Base-by-base conservation (phyloP, 345 rosid genomes). In the Acer campestre region DNA sequence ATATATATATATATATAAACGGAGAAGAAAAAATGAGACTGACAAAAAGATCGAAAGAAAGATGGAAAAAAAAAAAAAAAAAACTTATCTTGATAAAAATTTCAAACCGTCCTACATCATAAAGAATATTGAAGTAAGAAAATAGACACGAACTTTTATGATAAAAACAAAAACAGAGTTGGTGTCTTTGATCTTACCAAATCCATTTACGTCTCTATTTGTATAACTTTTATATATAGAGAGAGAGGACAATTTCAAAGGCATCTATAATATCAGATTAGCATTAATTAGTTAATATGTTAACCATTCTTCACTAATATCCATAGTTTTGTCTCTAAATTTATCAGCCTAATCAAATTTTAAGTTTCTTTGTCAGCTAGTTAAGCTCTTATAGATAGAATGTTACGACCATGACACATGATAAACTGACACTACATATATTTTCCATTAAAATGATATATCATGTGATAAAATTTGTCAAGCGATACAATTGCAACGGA, bases 151-250 rank as follows among this genome's bases (percentile, higher is more conserved):
- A 53, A 53, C 11, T 53, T 49, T 49, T 53, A 16, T 53, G 20
- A 53, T 14, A 16, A 53, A 16, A 16, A 53, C n/a, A 53, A 53
- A 3, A 53, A 53, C n/a, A 18, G 27, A 25, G 63, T 7, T 59
- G 27, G 63, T 20, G 27, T 59, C 25, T 59, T 59, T 20, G 63
- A 20, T 59, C 12, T 59, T 59, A 20, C 23, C 63, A 59, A 59
- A 59, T 59, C 63, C 63, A 4, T 59, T 18, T 59, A 59, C 63
- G 63, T 59, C 63, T 59, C 63, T 59, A 59, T 59, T n/a, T 58
- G 1, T 58, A n/a, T n/a, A 58, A 58, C 22, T 59, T 7, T 59
- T 20, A 58, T 22, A 59, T 9, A 20, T 12, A 59, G 61, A 20
- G 27, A 59, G 61, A 56, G 6, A 59, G 12, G 63, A 59, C 63